Percentiles rank a stretch among this genome's conserved stretches.
These are phyloP conservation scores for Fusarium armeniacum DNA, from an alignment of 2,329 filamentous ascomycete genomes.

Conservation along the genomic window DNA sequence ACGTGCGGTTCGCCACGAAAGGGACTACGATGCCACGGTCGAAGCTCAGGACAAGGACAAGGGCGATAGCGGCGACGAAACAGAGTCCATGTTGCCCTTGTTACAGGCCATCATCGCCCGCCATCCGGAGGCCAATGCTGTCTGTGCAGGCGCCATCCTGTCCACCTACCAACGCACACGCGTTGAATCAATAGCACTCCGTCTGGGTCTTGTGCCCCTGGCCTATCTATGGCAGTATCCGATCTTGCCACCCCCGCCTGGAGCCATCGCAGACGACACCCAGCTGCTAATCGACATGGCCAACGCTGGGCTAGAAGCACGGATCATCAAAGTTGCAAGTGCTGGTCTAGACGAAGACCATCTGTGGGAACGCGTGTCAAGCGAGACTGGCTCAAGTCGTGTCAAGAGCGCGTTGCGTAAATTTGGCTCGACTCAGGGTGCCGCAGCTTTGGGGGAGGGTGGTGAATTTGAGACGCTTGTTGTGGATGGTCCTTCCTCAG, in stretches of 20 bases:
- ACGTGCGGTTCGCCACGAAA: slow-evolving; percentile 75
- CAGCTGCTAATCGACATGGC: slow-evolving; percentile 86
- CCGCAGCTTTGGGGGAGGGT: slow-evolving; percentile 84
- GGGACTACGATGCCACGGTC: slow-evolving; percentile 72
- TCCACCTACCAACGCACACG: slow-evolving; percentile 96
- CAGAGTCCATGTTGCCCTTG: slow-evolving; percentile 85
- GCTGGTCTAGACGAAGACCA: slow-evolving; percentile 86
- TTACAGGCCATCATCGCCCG: slow-evolving; percentile 74
- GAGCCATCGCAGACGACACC: slow-evolving; percentile 58
- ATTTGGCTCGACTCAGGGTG: slow-evolving; percentile 78
- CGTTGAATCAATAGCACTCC: slow-evolving; percentile 90
- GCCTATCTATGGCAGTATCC: slow-evolving; percentile 96
- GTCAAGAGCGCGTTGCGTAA: slow-evolving; percentile 69
- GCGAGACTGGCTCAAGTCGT: slow-evolving; percentile 61
- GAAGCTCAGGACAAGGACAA: slow-evolving; percentile 35
- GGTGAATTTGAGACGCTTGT: slow-evolving; percentile 97
- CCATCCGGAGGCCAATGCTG: slow-evolving; percentile 86
- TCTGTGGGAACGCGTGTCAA: slow-evolving; percentile 84
- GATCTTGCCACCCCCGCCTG: slow-evolving; percentile 68
- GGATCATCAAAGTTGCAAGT: slow-evolving; percentile 94
- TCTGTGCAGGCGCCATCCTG: slow-evolving; percentile 92
- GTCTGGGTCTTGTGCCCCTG: slow-evolving; percentile 85
- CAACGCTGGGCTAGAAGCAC: slow-evolving; percentile 81
- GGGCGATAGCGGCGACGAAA: slow-evolving; percentile 75
- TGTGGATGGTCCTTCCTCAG: slow-evolving; percentile 77